phyloP scores from a whole-genome alignment of 768 basidiomycete genomes.

The Mycena venus region DNA sequence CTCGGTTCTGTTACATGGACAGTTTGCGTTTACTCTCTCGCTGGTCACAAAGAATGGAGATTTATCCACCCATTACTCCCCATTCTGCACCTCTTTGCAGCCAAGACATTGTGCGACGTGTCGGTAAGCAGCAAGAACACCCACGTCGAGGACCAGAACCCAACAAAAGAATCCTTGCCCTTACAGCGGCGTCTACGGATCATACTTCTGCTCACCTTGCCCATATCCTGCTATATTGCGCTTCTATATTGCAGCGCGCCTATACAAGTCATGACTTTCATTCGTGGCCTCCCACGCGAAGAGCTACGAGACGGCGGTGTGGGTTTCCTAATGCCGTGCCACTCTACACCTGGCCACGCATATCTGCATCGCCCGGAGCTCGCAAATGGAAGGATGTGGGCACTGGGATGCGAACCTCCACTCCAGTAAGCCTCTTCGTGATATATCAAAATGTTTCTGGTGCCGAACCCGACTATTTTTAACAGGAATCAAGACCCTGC shows the following conservation, averaged over 20 bases:
- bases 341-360: conserved; percentile 94
- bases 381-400: conserved; percentile 77
- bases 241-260: conserved; percentile 86
- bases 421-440: conserved; percentile 68
- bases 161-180: conserved; percentile 39
- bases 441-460: background rate
- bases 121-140: conserved; percentile 33
- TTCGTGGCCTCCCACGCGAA: conserved; percentile 65
- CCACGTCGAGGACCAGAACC: conserved; percentile 1
- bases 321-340: conserved; percentile 95
- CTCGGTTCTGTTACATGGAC: conserved; percentile 72
- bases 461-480: conserved; percentile 20
- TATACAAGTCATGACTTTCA: conserved; percentile 77
- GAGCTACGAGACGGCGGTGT: conserved; percentile 63
- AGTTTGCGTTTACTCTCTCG: conserved; percentile 76
- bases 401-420: conserved; percentile 94
- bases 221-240: conserved; percentile 77
- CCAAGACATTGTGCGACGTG: conserved; percentile 75
- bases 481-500: conserved; percentile 63
- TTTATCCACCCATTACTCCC: conserved; percentile 95
- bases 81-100: conserved; percentile 82
- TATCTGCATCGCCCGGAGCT: conserved; percentile 84
- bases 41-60: conserved; percentile 97
- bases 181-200: conserved; percentile 52
- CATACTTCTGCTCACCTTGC: conserved; percentile 68